Percentiles rank a stretch among this genome's conserved stretches.
Conservation (phyloP, 2,329 filamentous ascomycete genomes). For the Thielaviopsis ethacetica region DNA sequence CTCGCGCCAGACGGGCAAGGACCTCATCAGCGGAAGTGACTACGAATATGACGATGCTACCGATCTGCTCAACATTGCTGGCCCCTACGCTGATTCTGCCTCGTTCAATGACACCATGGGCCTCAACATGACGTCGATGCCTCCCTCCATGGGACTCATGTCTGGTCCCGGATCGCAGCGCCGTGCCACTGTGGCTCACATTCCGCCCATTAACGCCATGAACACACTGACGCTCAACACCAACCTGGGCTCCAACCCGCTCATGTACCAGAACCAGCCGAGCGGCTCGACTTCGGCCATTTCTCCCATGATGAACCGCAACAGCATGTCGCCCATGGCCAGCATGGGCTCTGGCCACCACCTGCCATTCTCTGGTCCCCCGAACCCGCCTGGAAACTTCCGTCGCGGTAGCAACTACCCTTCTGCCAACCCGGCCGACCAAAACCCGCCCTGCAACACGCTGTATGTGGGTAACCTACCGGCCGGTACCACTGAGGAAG, state of each 20-base stretch:
- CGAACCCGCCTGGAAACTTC: background rate
- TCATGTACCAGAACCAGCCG: background rate
- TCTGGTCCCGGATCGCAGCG: constrained; percentile 1
- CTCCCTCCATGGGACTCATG: constrained; percentile 2
- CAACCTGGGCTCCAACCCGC: background rate
- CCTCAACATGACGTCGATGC: constrained; percentile 14
- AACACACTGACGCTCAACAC: constrained; percentile 20
- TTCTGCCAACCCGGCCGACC: constrained; percentile 81
- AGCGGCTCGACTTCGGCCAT: constrained; percentile 8
- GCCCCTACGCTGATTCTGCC: constrained; percentile 59
- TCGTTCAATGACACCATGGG: constrained; percentile 23
- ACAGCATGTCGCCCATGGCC: constrained; percentile 29
- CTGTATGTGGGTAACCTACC: constrained; percentile 96
- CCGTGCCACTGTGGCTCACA: constrained; percentile 10
- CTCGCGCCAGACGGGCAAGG: constrained; percentile 47
- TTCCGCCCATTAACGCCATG: constrained; percentile 14
- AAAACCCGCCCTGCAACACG: constrained; percentile 95
- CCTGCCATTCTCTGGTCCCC: constrained; percentile 17
- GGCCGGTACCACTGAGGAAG: constrained; percentile 82
- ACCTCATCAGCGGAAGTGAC: constrained; percentile 48
- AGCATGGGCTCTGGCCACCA: constrained; percentile 42
- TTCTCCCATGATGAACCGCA: constrained; percentile 23
- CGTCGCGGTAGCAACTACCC: constrained; percentile 41
- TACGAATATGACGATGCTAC: constrained; percentile 56
- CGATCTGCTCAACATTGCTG: constrained; percentile 53